phyloP scores from a whole-genome alignment of 2,329 filamentous ascomycete genomes.

The Fusarium sp. region DNA sequence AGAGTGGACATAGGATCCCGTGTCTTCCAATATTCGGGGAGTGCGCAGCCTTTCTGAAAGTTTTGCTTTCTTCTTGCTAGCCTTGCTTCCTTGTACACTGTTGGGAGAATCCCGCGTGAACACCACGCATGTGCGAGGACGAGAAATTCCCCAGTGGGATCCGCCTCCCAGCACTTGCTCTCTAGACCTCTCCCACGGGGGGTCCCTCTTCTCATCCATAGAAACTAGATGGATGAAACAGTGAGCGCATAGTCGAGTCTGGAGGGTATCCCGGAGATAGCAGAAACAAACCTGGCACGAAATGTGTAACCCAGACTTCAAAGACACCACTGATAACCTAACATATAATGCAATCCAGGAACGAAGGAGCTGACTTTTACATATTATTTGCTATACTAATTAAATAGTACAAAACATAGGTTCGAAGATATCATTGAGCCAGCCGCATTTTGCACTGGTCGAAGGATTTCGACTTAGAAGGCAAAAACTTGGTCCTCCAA shows the following conservation, averaged over 20 bases:
- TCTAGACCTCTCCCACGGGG: not conserved
- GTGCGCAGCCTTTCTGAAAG: not conserved
- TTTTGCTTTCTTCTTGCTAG: not conserved
- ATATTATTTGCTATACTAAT: not conserved
- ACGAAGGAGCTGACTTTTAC: not conserved
- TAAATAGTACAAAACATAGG: not conserved
- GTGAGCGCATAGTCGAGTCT: not conserved
- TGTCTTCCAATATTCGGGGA: too few relatives aligned
- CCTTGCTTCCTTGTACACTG: not conserved
- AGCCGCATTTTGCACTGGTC: not conserved
- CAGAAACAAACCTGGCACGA: not conserved
- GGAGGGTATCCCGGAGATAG: not conserved
- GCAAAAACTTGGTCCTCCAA: slow-evolving; percentile 97
- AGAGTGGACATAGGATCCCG: not conserved
- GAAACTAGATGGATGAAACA: not conserved
- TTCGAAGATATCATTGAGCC: not conserved
- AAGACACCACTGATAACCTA: not conserved
- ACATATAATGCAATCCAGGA: not conserved
- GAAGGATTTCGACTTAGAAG: slow-evolving; percentile 62
- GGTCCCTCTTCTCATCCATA: not conserved
- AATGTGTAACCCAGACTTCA: not conserved
- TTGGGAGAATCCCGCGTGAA: not conserved
- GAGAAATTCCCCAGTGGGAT: not conserved
- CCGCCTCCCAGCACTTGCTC: not conserved
- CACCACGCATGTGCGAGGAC: not conserved